A percentile compares a stretch with the other conserved stretches of the same genome.
Conservation (phyloP, 805 yeast genomes). For the Jamesozyma piceae region DNA sequence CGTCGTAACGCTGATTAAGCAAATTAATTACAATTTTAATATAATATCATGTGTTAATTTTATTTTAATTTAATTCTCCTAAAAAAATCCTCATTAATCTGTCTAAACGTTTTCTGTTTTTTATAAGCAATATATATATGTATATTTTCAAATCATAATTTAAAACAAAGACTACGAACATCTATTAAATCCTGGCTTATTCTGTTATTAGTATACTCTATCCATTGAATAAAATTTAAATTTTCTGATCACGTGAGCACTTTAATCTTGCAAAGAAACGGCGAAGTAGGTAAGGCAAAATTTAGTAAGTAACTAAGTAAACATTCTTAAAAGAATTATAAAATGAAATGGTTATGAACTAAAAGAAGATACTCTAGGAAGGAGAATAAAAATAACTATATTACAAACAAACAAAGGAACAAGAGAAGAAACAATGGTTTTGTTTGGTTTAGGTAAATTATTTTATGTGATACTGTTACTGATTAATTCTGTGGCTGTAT, state of each 20-base stretch:
- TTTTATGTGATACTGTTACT: constrained; percentile 47
- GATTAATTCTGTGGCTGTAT: constrained; percentile 66
- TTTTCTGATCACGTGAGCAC: neutral
- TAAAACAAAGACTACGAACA: constrained; percentile 3
- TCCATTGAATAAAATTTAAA: neutral
- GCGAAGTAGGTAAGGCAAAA: neutral
- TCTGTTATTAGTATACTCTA: too few species aligned
- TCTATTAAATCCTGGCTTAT: too few species aligned
- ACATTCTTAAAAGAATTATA: neutral
- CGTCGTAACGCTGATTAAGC: constrained; percentile 78
- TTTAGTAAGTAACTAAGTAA: neutral
- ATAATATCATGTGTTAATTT: neutral
- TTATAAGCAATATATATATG: constrained; percentile 2
- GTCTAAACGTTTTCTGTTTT: constrained; percentile 3
- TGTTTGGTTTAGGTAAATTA: constrained; percentile 55
- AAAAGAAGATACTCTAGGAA: neutral
- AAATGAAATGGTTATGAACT: neutral
- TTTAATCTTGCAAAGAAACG: neutral
- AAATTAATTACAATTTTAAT: constrained; percentile 1
- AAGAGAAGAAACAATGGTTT: constrained; percentile 14
- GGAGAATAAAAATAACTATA: neutral
- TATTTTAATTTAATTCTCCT: constrained; percentile 3
- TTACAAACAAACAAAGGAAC: neutral
- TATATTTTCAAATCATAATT: constrained; percentile 3
- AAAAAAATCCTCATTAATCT: constrained; percentile 2